Evolutionary conservation across 2,329 filamentous ascomycete species (phyloP), one percentile per base, ranked within the genome.

Genomic region (Phyllachora maydis): DNA sequence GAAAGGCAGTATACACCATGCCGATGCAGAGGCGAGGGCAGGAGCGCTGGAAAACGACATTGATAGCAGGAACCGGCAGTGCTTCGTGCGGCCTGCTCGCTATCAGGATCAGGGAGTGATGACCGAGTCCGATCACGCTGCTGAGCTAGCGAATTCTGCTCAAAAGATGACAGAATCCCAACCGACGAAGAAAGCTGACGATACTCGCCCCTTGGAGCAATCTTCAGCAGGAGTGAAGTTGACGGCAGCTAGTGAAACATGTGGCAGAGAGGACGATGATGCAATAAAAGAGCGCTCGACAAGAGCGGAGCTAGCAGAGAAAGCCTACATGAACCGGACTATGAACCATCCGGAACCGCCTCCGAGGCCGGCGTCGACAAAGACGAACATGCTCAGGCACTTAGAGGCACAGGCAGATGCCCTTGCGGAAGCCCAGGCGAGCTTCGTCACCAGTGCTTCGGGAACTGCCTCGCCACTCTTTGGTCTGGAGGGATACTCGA

Each of bases 81-180:
- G 7, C 8, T 14, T 6, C 6, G 12, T 5, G 11, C 20, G 8
- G 8, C 8, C 12, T 7, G 11, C 15, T 6, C 10, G 12, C 8
- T 22, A 22, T 14, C 20, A 14, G 12, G 20, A 22, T n/a, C 12
- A 14, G 11, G 12, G 20, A 14, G 12, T 22, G 11, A 22, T 22
- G 20, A 14, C 15, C 11, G 12, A 14, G 8, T 11, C 14, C 4
- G 6, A 14, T 5, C 15, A 14, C 6, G 8, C 12, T 9, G 5
- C 6, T 22, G 12, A 14, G 6, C 10, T 20, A 8, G 6, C 6
- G 19, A 7, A 7, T 20, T 11, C 7, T 20, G n/a, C 7, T 18
- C 16, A 7, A 7, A n/a, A 7, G 7, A 9, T 9, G 10, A 11
- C 7, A 20, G 19, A 20, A 11, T 6, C 19, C 16, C n/a, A 7